Conservation (phyloP, 1,139 yeast species). For the Candida tetrigidarum region DNA sequence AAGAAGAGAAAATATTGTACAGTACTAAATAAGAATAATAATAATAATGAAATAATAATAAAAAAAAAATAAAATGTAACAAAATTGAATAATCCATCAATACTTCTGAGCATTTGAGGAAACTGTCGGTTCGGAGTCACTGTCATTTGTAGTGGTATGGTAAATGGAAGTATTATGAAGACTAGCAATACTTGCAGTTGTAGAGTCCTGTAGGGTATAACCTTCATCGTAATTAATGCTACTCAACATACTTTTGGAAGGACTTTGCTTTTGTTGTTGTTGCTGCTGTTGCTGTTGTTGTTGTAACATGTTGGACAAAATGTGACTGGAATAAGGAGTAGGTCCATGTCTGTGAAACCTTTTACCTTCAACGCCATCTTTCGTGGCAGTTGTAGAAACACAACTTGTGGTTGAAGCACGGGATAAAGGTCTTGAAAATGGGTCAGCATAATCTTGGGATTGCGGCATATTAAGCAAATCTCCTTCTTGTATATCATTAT, state of each 20-base stretch:
- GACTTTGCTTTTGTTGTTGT: constrained; percentile 8
- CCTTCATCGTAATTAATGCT: constrained; percentile 2
- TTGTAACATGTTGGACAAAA: constrained; percentile 37
- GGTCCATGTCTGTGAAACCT: constrained; percentile 51
- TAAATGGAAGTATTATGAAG: constrained; percentile 11
- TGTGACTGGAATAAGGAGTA: constrained; percentile 37
- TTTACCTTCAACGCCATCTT: constrained; percentile 73
- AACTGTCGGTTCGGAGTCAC: constrained; percentile 4
- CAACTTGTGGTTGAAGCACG: constrained; percentile 68
- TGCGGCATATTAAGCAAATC: neutral
- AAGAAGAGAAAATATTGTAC: too few relatives aligned
- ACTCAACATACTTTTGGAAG: neutral
- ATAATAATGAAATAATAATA: neutral
- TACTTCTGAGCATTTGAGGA: neutral
- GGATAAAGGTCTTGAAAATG: constrained; percentile 56
- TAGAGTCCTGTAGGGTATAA: constrained; percentile 5
- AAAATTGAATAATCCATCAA: neutral
- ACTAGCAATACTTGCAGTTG: constrained; percentile 11
- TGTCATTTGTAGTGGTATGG: neutral
- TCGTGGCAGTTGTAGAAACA: constrained; percentile 70
- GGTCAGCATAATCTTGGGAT: constrained; percentile 19
- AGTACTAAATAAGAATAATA: too few relatives aligned
- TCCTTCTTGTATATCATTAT: constrained; percentile 7
- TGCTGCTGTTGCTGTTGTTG: constrained; percentile 22
- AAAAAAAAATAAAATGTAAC: neutral